These are phyloP conservation scores for Poteriospumella lacustris DNA, from an alignment of 108 stramenopile species.

Conservation along the genomic window DNA sequence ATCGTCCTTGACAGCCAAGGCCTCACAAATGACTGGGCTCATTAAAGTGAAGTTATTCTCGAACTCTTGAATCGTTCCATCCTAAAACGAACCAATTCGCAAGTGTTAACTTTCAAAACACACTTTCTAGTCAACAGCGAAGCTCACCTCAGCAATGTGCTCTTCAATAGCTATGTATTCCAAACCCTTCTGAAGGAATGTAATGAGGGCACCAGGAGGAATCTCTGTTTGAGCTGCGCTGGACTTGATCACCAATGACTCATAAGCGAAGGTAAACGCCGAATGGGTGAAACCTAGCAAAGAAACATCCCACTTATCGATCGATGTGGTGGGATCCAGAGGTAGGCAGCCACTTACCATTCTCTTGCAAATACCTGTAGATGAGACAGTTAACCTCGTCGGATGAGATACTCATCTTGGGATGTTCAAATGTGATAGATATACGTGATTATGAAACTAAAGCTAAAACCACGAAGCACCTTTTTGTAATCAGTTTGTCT, in stretches of 20 bases:
- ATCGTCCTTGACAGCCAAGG: conserved; percentile 19
- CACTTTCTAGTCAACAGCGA: background rate
- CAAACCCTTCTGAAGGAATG: conserved; percentile 53
- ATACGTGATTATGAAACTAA: no score
- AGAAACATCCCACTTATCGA: background rate
- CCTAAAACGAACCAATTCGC: conserved; percentile 24
- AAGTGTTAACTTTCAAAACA: background rate
- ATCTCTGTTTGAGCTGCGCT: conserved; percentile 40
- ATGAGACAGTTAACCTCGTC: conserved; percentile 91
- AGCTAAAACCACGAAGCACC: no score
- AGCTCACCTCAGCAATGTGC: conserved; percentile 44
- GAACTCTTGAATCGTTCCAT: conserved; percentile 47
- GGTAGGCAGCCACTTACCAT: conserved; percentile 37
- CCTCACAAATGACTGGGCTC: conserved; percentile 44
- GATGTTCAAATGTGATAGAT: no score
- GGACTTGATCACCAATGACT: conserved; percentile 74
- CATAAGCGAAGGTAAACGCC: conserved; percentile 87
- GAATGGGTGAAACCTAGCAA: conserved; percentile 77
- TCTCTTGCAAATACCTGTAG: conserved; percentile 79
- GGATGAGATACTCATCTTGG: conserved; percentile 47
- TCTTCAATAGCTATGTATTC: conserved; percentile 55
- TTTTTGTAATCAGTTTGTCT: no score
- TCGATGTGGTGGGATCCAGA: background rate
- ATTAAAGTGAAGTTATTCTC: conserved; percentile 48
- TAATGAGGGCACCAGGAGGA: conserved; percentile 53